These are phyloP conservation scores for Zopfia rhizophila DNA, from an alignment of 2,329 filamentous ascomycete species.

Conservation along the genomic window DNA sequence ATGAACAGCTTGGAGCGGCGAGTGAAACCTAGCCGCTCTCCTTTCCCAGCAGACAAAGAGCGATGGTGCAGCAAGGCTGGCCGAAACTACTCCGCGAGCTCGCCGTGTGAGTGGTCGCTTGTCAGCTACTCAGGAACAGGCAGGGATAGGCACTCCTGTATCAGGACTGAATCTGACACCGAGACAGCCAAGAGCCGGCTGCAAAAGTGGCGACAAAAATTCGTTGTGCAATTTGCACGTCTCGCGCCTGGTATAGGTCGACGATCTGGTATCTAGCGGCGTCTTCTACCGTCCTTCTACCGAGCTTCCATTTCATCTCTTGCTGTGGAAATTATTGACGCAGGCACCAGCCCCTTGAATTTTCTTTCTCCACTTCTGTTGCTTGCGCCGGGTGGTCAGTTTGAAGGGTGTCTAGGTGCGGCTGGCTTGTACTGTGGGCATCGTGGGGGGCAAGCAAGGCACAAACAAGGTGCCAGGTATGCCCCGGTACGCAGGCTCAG, in stretches of 20 bases:
- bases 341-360: slow-evolving; percentile 28
- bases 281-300: slow-evolving; percentile 53
- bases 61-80: slow-evolving; percentile 33
- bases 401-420: slow-evolving; percentile 9
- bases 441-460: background rate
- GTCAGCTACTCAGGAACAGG: slow-evolving; percentile 45
- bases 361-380: slow-evolving; percentile 27
- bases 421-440: background rate
- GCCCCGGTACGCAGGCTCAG: slow-evolving; percentile 24
- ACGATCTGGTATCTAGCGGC: slow-evolving; percentile 38
- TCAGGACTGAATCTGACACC: slow-evolving; percentile 41
- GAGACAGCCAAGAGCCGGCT: slow-evolving; percentile 32
- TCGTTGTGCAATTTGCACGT: slow-evolving; percentile 41
- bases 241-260: slow-evolving; percentile 32
- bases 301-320: slow-evolving; percentile 48
- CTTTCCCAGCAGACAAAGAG: slow-evolving; percentile 30
- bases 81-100: slow-evolving; percentile 31
- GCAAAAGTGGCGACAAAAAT: slow-evolving; percentile 28
- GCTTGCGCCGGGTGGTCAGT: slow-evolving; percentile 39
- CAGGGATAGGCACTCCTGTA: slow-evolving; percentile 35
- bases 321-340: slow-evolving; percentile 23
- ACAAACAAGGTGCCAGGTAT: background rate
- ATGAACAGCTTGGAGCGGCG: slow-evolving; percentile 35
- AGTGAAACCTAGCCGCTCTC: slow-evolving; percentile 44
- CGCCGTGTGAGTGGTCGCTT: slow-evolving; percentile 34